These are phyloP conservation scores for Aspergillus bridgeri DNA, from an alignment of 495 filamentous ascomycete species.

Conservation along the genomic window DNA sequence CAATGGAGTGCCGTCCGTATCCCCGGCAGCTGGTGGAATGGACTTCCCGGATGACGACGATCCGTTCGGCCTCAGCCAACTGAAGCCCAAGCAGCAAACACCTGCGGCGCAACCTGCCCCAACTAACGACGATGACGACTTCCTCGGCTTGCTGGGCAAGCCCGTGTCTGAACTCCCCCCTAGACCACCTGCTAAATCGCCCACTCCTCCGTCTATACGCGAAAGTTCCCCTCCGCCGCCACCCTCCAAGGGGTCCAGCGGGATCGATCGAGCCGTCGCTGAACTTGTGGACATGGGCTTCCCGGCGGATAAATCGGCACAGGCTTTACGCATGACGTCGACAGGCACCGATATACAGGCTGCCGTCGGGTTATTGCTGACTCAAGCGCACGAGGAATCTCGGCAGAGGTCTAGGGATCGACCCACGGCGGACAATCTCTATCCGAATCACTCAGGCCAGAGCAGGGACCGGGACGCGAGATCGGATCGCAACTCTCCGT, in stretches of 20 bases:
- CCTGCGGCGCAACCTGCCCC: constrained; percentile 30
- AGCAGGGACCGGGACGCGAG: constrained; percentile 39
- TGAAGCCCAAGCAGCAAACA: constrained; percentile 45
- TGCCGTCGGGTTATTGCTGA: constrained; percentile 85
- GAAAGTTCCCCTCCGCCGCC: constrained; percentile 40
- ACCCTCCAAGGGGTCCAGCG: constrained; percentile 43
- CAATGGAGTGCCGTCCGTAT: constrained; percentile 23
- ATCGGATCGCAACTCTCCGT: constrained; percentile 34
- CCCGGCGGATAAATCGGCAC: constrained; percentile 69
- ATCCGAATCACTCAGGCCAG: constrained; percentile 29
- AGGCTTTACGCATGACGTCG: constrained; percentile 74
- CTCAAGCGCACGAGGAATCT: constrained; percentile 79
- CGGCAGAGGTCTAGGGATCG: constrained; percentile 52
- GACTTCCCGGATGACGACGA: constrained; percentile 56
- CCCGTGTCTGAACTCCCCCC: constrained; percentile 75
- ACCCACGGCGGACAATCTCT: constrained; percentile 27
- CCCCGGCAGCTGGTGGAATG: constrained; percentile 12
- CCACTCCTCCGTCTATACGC: constrained; percentile 44
- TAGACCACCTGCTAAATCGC: constrained; percentile 31
- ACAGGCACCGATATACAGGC: constrained; percentile 79
- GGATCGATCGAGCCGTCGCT: constrained; percentile 76
- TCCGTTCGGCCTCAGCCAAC: constrained; percentile 77
- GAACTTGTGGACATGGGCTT: constrained; percentile 97
- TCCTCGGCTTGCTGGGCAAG: constrained; percentile 80
- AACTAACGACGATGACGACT: constrained; percentile 76